Conservation (phyloP, 129 eudicot genomes). For the Flaveria robusta region DNA sequence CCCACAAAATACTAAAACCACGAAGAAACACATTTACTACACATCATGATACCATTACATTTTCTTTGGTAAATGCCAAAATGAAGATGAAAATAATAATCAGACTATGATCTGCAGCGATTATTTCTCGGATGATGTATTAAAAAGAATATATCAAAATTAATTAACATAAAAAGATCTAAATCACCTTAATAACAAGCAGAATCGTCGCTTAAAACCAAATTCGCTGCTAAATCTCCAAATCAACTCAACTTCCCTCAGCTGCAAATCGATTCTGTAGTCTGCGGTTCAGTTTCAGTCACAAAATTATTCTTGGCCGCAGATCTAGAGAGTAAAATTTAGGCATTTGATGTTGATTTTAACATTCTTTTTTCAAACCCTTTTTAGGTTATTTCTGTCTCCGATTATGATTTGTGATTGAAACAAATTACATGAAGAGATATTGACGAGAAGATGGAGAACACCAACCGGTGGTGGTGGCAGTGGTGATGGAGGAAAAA, state of each 20-base stretch:
- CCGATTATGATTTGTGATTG: neutral
- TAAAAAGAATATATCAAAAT: conserved; percentile 7
- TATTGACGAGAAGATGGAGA: neutral
- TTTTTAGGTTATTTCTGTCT: neutral
- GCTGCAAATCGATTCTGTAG: neutral
- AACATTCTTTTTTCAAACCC: neutral
- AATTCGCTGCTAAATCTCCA: conserved; percentile 26
- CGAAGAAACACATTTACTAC: too few species aligned
- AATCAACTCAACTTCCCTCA: conserved; percentile 1
- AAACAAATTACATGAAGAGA: neutral
- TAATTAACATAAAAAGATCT: conserved; percentile 18
- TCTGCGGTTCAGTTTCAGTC: neutral
- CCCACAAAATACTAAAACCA: too few species aligned
- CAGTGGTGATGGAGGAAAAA: neutral
- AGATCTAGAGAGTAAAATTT: neutral
- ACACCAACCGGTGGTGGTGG: neutral
- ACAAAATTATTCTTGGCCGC: neutral
- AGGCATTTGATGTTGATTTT: neutral
- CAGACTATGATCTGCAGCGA: neutral
- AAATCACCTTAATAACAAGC: conserved; percentile 23
- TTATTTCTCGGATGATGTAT: conserved; percentile 8
- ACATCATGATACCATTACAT: too few species aligned
- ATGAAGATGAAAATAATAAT: conserved; percentile 2
- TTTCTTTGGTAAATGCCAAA: neutral
- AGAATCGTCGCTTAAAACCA: conserved; percentile 20